A percentile compares a stretch with the other conserved stretches of the same genome.
Conservation (phyloP, 306 rosid species). For the Vigna mungo region DNA sequence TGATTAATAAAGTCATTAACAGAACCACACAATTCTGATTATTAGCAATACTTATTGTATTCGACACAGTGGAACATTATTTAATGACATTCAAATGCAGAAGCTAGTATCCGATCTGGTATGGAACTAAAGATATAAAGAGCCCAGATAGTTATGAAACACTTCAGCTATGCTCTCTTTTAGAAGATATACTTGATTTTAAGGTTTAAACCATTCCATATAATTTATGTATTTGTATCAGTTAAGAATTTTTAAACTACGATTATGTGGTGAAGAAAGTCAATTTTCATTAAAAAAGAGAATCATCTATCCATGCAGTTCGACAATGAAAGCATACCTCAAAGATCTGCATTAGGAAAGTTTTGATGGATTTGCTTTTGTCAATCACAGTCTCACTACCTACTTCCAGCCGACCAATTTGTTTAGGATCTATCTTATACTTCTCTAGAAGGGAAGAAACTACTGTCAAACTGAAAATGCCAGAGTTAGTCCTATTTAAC, state of each 20-base stretch:
- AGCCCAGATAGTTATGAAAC: neutral
- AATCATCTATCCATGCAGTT: constrained; percentile 2
- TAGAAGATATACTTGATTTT: constrained; percentile 30
- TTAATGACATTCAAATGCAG: constrained; percentile 6
- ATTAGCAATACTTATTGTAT: constrained; percentile 27
- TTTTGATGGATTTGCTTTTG: constrained; percentile 94
- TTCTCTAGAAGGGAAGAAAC: constrained; percentile 80
- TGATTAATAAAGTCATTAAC: constrained; percentile 22
- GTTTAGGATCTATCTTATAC: constrained; percentile 75
- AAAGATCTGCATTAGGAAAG: constrained; percentile 89
- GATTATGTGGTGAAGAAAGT: constrained; percentile 28
- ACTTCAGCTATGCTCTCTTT: constrained; percentile 24
- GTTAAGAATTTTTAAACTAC: constrained; percentile 23
- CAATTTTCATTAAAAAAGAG: neutral
- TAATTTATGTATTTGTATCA: neutral
- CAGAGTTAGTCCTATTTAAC: constrained; percentile 36
- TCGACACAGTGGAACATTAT: constrained; percentile 13
- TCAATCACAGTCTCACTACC: constrained; percentile 95
- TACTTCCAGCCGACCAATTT: constrained; percentile 91
- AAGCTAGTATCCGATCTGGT: constrained; percentile 29
- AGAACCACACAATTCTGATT: constrained; percentile 4
- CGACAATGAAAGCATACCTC: constrained; percentile 59
- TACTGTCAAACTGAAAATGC: constrained; percentile 77
- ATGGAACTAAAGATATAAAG: neutral
- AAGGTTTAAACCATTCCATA: constrained; percentile 33